Percentiles rank a stretch among this genome's conserved stretches.
phyloP scores from a whole-genome alignment of 2,329 filamentous ascomycete genomes.

The Blastomyces parvus region DNA sequence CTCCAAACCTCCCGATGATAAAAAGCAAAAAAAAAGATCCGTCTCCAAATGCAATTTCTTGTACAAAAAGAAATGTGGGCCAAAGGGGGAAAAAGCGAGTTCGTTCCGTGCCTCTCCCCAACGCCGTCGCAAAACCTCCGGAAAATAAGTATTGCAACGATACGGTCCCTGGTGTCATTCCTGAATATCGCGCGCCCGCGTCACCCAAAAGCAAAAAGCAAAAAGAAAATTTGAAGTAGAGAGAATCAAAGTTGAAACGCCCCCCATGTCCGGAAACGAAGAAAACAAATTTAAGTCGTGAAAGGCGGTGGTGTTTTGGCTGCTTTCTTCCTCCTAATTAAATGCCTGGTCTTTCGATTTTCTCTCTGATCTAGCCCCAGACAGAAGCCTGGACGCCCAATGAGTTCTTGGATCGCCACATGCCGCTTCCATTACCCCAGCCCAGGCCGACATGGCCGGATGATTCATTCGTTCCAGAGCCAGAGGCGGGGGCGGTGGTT shows the following conservation, averaged over 20 bases:
- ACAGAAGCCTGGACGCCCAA: constrained; percentile 86
- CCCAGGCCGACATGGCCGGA: constrained; percentile 43
- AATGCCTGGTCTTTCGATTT: background rate
- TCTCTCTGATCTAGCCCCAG: constrained; percentile 58
- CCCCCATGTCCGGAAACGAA: background rate
- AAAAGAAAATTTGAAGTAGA: background rate
- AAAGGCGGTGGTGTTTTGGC: background rate
- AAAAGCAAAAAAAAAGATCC: background rate
- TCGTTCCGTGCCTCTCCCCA: constrained; percentile 7
- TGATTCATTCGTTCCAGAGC: constrained; percentile 31
- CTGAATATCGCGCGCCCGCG: background rate
- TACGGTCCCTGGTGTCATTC: background rate
- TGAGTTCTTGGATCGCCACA: constrained; percentile 75
- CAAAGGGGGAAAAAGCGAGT: background rate
- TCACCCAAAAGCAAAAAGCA: background rate
- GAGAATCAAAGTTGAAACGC: constrained; percentile 4
- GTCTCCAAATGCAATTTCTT: constrained; percentile 2
- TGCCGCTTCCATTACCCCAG: constrained; percentile 71
- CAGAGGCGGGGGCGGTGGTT: constrained; percentile 26
- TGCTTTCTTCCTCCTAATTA: background rate
- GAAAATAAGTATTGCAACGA: background rate
- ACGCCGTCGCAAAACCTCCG: background rate
- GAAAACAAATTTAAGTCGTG: background rate
- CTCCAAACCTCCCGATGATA: constrained; percentile 17
- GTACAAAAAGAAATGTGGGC: constrained; percentile 9